These are phyloP conservation scores for Remersonia thermophila DNA, from an alignment of 2,329 filamentous ascomycete genomes.

Conservation along the genomic window DNA sequence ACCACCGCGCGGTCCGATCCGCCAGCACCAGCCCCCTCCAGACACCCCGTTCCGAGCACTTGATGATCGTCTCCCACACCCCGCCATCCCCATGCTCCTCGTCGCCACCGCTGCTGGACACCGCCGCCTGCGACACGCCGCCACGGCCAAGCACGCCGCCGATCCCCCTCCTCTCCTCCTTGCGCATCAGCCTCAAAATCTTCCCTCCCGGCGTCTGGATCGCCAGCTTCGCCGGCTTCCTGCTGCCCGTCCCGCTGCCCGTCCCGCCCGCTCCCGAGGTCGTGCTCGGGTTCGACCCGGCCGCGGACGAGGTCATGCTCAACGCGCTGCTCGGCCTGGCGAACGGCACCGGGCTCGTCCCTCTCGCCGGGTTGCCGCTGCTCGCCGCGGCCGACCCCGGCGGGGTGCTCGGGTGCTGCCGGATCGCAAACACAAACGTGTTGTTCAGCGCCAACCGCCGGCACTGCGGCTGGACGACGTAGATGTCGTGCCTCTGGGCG, in stretches of 20 bases:
- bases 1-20: slow-evolving; percentile 75
- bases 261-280: slow-evolving; percentile 32
- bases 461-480: slow-evolving; percentile 93
- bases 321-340: slow-evolving; percentile 48
- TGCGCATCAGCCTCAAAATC: slow-evolving; percentile 76
- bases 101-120: slow-evolving; percentile 38
- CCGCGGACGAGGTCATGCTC: slow-evolving; percentile 49
- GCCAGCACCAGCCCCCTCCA: slow-evolving; percentile 76
- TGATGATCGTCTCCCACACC: slow-evolving; percentile 83
- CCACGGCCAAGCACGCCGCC: slow-evolving; percentile 34
- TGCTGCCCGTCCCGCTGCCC: slow-evolving; percentile 24
- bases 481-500: slow-evolving; percentile 93
- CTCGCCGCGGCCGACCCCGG: slow-evolving; percentile 9
- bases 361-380: slow-evolving; percentile 24
- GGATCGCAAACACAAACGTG: slow-evolving; percentile 92
- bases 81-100: slow-evolving; percentile 57
- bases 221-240: slow-evolving; percentile 89
- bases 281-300: slow-evolving; percentile 42
- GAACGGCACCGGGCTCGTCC: slow-evolving; percentile 47
- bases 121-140: slow-evolving; percentile 16
- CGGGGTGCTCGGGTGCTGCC: slow-evolving; percentile 67
- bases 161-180: slow-evolving; percentile 53
- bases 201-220: slow-evolving; percentile 92
- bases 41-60: slow-evolving; percentile 68
- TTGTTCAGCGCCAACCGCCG: slow-evolving; percentile 81